These are phyloP conservation scores for Vicia faba DNA, from an alignment of 306 rosid genomes.

Conservation along the genomic window DNA sequence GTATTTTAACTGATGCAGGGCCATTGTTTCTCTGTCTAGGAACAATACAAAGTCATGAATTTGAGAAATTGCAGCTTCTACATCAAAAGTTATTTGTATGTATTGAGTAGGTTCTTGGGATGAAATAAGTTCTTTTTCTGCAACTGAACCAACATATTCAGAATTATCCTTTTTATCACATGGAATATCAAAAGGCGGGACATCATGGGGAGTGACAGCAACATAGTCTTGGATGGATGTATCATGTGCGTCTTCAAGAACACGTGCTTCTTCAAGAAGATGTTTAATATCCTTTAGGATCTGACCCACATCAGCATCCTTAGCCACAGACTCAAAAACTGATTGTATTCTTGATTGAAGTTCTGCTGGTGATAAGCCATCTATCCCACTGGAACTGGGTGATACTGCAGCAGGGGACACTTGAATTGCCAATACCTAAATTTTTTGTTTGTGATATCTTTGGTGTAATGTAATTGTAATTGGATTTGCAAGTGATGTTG, in stretches of 20 bases:
- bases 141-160: slow-evolving; percentile 54
- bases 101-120: slow-evolving; percentile 45
- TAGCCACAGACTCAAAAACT: too few species aligned
- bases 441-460: too few species aligned
- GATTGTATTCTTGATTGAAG: too few species aligned
- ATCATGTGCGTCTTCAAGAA: slow-evolving; percentile 61
- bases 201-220: slow-evolving; percentile 48
- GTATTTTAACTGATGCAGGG: too few species aligned
- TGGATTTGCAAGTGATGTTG: too few species aligned
- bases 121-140: slow-evolving; percentile 54
- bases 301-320: too few species aligned
- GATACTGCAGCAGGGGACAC: too few species aligned
- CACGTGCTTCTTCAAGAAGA: too few species aligned
- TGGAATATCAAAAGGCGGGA: slow-evolving; percentile 47
- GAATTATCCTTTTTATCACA: slow-evolving; percentile 57
- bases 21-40: slow-evolving; percentile 72
- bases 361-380: too few species aligned
- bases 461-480: too few species aligned
- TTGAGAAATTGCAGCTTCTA: slow-evolving; percentile 75
- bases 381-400: too few species aligned
- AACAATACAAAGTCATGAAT: slow-evolving; percentile 71
- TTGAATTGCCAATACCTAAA: too few species aligned
- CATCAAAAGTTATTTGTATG: slow-evolving; percentile 53
- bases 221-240: slow-evolving; percentile 55
- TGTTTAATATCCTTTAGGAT: slow-evolving; percentile 72